These are phyloP conservation scores for Phytophthora sp. DNA, from an alignment of 352 stramenopile species.

Conservation along the genomic window DNA sequence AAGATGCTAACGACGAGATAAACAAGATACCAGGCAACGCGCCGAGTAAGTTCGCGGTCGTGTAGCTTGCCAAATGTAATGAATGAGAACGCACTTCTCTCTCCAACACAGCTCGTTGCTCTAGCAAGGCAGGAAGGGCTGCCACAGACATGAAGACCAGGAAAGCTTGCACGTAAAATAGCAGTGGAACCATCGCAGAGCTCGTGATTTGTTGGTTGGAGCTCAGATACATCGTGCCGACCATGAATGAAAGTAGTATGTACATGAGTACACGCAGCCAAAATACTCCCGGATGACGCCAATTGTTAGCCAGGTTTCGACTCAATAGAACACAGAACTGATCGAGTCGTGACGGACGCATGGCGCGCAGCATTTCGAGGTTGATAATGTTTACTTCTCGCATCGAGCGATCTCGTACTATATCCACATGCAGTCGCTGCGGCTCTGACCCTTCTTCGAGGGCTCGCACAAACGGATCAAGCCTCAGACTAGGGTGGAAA, in stretches of 20 bases:
- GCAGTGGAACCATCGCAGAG: conserved; percentile 55
- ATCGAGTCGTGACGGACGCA: conserved; percentile 43
- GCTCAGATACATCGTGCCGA: conserved; percentile 76
- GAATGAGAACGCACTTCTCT: conserved; percentile 66
- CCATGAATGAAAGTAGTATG: conserved; percentile 69
- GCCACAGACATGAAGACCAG: conserved; percentile 93
- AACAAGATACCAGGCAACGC: conserved; percentile 67
- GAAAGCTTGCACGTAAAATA: conserved; percentile 92
- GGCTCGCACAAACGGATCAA: conserved; percentile 39
- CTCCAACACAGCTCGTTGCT: conserved; percentile 84
- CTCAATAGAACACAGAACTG: conserved; percentile 66
- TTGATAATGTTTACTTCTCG: conserved; percentile 27
- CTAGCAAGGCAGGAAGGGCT: conserved; percentile 83
- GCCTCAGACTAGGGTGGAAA: conserved; percentile 40
- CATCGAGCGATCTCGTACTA: conserved; percentile 38
- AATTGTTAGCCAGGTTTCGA: conserved; percentile 65
- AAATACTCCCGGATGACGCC: conserved; percentile 74
- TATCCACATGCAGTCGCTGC: conserved; percentile 34
- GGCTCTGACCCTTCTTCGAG: conserved; percentile 36
- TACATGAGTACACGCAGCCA: conserved; percentile 85
- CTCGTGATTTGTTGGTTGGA: conserved; percentile 46
- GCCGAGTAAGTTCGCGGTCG: conserved; percentile 73
- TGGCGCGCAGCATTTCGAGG: conserved; percentile 40
- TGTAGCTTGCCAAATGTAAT: conserved; percentile 79
- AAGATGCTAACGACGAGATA: conserved; percentile 62